These are phyloP conservation scores for Triticum dicoccoides DNA, from an alignment of 176 grass and related monocot genomes.

Conservation along the genomic window DNA sequence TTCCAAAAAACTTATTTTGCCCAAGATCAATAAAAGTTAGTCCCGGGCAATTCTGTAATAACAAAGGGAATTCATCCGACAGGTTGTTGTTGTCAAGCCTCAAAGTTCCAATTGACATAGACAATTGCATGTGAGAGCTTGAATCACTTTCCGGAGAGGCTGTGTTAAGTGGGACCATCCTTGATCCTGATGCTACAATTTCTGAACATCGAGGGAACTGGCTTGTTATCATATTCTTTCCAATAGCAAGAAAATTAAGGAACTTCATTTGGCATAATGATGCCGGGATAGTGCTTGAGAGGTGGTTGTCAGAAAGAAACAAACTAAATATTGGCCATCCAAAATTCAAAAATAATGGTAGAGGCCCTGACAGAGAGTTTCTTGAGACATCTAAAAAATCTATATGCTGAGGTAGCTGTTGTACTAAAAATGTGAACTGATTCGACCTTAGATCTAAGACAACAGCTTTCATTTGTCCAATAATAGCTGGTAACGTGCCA, in stretches of 20 bases:
- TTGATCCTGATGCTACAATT: neutral
- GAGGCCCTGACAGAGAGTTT: too few relatives aligned
- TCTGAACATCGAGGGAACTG: slow-evolving; percentile 10
- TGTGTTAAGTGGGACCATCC: neutral
- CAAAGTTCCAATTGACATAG: neutral
- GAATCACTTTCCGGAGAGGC: neutral
- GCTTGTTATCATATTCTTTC: slow-evolving; percentile 16
- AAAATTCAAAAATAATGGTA: too few relatives aligned
- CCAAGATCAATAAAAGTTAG: slow-evolving; percentile 23
- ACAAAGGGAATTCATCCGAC: neutral
- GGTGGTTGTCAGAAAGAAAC: slow-evolving; percentile 2
- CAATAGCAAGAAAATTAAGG: neutral
- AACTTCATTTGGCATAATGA: slow-evolving; percentile 15
- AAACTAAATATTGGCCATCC: neutral
- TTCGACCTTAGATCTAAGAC: too few relatives aligned
- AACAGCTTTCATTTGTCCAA: too few relatives aligned
- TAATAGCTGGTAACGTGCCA: too few relatives aligned
- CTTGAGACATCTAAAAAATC: too few relatives aligned
- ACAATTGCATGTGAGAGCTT: neutral
- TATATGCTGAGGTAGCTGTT: too few relatives aligned
- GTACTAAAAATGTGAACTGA: neutral
- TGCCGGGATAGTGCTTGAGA: slow-evolving; percentile 20
- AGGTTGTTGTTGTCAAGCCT: slow-evolving; percentile 12
- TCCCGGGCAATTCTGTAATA: neutral
- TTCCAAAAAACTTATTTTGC: slow-evolving; percentile 19